phyloP scores from a whole-genome alignment of 768 basidiomycete genomes.

The Floccularia luteovirens region DNA sequence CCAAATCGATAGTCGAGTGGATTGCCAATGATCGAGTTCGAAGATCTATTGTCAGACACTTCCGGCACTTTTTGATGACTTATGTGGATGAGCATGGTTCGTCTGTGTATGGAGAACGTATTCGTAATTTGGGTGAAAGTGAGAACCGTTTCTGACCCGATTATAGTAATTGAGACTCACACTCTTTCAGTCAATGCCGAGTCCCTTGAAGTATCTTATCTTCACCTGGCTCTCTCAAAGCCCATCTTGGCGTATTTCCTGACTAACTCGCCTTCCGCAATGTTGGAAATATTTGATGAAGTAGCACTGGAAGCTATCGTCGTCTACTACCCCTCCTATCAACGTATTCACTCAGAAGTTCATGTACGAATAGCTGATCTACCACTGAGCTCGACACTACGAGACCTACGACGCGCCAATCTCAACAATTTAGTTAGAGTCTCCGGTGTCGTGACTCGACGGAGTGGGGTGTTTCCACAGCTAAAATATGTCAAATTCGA shows the following conservation, averaged over 20 bases:
- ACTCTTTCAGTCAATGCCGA: slow-evolving; percentile 78
- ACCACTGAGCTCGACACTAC: slow-evolving; percentile 82
- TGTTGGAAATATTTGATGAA: slow-evolving; percentile 92
- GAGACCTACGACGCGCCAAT: slow-evolving; percentile 87
- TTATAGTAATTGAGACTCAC: slow-evolving; percentile 2
- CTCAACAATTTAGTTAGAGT: slow-evolving; percentile 95
- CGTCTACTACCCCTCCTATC: slow-evolving; percentile 92
- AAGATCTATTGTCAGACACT: slow-evolving; percentile 85
- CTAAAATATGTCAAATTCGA: slow-evolving; percentile 99
- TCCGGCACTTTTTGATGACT: slow-evolving; percentile 92
- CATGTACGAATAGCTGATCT: slow-evolving; percentile 96
- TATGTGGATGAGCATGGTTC: slow-evolving; percentile 88
- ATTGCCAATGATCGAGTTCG: slow-evolving; percentile 89
- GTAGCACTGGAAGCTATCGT: slow-evolving; percentile 92
- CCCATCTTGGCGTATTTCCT: slow-evolving; percentile 97
- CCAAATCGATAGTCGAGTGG: slow-evolving; percentile 97
- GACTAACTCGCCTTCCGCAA: slow-evolving; percentile 87
- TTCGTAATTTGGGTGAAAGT: slow-evolving; percentile 94
- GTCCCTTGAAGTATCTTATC: slow-evolving; percentile 94
- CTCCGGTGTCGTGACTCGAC: slow-evolving; percentile 90
- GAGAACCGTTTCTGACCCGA: slow-evolving; percentile 15
- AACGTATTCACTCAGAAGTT: slow-evolving; percentile 95
- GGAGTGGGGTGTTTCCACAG: slow-evolving; percentile 98
- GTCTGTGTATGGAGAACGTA: slow-evolving; percentile 92
- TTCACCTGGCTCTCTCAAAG: slow-evolving; percentile 89